Percentiles rank a stretch among this genome's conserved stretches.
These are phyloP conservation scores for Torrubiellomyces zombiae DNA, from an alignment of 2,329 filamentous ascomycete species.

Conservation along the genomic window DNA sequence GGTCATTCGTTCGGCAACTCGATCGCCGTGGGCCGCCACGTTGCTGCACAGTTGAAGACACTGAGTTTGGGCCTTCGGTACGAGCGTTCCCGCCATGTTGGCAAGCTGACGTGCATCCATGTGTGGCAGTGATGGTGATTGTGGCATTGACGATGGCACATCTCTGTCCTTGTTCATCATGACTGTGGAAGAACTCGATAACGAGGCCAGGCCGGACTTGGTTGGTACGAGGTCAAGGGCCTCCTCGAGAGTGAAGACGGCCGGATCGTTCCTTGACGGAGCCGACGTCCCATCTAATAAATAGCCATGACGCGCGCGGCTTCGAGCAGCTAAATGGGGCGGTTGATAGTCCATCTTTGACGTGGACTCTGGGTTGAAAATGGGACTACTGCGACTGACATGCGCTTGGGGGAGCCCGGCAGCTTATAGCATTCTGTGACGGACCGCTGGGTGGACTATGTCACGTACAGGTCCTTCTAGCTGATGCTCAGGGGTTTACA, in stretches of 20 bases:
- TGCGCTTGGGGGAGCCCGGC: too few relatives aligned
- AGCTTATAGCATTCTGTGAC: too few relatives aligned
- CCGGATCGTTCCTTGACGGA: conserved; percentile 2
- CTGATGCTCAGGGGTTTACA: too few relatives aligned
- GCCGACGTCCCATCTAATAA: conserved; percentile 1
- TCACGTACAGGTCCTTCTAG: too few relatives aligned
- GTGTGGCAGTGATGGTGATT: too few relatives aligned
- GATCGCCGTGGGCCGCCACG: conserved; percentile 43
- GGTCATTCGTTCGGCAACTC: conserved; percentile 46
- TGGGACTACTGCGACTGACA: too few relatives aligned
- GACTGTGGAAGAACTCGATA: conserved; percentile 2
- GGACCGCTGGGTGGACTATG: too few relatives aligned
- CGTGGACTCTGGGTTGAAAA: too few relatives aligned
- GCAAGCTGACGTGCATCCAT: too few relatives aligned
- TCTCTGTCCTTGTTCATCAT: too few relatives aligned
- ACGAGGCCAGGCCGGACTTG: conserved; percentile 3
- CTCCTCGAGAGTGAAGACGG: conserved; percentile 5
- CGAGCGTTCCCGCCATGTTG: conserved; percentile 4
- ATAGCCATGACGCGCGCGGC: conserved; percentile 1
- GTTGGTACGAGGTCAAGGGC: conserved; percentile 4
- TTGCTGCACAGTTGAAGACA: conserved; percentile 33
- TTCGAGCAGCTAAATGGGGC: conserved; percentile 1
- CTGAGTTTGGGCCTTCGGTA: conserved; percentile 16
- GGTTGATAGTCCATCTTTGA: conserved; percentile 4
- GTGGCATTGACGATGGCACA: too few relatives aligned